Conservation (phyloP, 257 asterid genomes). For the Plantago elongata region DNA sequence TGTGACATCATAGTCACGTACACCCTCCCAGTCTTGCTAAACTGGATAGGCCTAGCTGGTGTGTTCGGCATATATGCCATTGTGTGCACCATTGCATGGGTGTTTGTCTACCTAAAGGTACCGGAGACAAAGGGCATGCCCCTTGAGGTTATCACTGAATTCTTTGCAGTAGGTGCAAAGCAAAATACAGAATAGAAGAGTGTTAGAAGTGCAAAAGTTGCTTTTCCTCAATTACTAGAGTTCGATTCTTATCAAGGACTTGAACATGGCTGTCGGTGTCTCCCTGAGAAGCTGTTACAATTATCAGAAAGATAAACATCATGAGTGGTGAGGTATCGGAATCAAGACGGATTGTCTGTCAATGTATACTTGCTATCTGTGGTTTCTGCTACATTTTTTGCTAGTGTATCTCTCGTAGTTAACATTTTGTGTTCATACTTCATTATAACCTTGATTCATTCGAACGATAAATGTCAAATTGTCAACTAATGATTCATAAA, state of each 20-base stretch:
- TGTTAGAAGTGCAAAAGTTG: background rate
- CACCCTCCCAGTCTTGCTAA: constrained; percentile 72
- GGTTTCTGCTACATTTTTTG: no score
- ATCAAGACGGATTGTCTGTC: no score
- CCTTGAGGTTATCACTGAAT: constrained; percentile 73
- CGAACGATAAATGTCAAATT: no score
- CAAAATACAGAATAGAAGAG: background rate
- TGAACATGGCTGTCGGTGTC: no score
- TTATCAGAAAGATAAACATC: no score
- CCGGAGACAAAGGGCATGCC: constrained; percentile 94
- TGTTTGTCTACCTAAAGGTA: constrained; percentile 67
- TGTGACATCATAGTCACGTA: constrained; percentile 83
- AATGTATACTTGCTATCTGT: no score
- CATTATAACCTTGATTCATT: no score
- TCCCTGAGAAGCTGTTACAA: no score
- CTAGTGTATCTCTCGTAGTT: no score
- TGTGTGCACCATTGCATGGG: constrained; percentile 63
- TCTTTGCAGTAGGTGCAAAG: constrained; percentile 77
- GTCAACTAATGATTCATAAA: no score
- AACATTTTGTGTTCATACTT: no score
- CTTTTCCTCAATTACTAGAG: background rate
- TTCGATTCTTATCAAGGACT: background rate
- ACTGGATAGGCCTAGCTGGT: constrained; percentile 70
- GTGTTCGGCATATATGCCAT: constrained; percentile 68
- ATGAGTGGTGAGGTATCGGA: no score